phyloP scores from a whole-genome alignment of 768 basidiomycete genomes.

The Mrakia gelida region DNA sequence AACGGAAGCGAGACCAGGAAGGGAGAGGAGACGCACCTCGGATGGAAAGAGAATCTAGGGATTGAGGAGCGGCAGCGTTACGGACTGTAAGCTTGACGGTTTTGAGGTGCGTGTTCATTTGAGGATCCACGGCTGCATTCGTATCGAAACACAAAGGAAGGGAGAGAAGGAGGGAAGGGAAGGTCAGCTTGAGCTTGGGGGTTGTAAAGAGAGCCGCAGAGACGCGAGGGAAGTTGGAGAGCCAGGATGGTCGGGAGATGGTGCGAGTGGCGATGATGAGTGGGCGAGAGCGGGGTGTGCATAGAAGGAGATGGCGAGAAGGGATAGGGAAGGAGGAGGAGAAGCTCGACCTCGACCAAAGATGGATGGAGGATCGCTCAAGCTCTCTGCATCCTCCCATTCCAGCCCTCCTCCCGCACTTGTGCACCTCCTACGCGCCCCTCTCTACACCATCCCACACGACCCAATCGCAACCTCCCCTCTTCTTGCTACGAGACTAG shows the following conservation, averaged over 20 bases:
- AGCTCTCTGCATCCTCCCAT: no score
- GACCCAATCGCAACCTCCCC: neutral
- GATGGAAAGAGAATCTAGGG: constrained; percentile 86
- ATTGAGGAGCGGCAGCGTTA: constrained; percentile 58
- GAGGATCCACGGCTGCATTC: constrained; percentile 85
- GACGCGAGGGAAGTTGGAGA: neutral
- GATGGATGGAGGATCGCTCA: no score
- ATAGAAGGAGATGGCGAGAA: neutral
- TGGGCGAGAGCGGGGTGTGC: neutral
- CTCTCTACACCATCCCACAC: neutral
- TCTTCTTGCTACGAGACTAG: no score
- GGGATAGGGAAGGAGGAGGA: neutral
- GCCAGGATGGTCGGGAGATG: neutral
- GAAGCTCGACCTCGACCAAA: no score
- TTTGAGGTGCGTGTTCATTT: constrained; percentile 99
- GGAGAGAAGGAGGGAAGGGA: constrained; percentile 7
- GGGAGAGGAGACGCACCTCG: constrained; percentile 45
- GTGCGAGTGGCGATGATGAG: neutral
- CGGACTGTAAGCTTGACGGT: constrained; percentile 94
- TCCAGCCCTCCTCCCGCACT: no score
- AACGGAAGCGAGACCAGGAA: neutral
- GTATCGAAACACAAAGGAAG: neutral
- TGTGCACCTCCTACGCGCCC: no score
- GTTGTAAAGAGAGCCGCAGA: neutral
- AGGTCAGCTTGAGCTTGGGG: neutral